phyloP scores from a whole-genome alignment of 768 basidiomycete species.

The Xerocomellus chrysenteron region DNA sequence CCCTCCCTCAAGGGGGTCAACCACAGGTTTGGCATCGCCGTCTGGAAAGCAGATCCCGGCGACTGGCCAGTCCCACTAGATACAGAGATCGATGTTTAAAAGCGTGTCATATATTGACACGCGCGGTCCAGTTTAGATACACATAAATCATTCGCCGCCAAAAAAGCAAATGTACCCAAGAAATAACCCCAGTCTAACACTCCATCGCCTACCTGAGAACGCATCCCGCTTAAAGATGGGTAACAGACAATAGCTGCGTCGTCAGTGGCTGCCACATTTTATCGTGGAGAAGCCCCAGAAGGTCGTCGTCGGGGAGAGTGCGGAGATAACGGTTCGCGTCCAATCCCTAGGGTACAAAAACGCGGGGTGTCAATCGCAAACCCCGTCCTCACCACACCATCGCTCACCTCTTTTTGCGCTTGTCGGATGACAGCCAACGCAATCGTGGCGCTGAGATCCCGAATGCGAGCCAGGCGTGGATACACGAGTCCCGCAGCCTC shows the following conservation, averaged over 20 bases:
- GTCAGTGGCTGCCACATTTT: constrained; percentile 41
- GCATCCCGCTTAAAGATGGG: background rate
- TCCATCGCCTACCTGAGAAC: background rate
- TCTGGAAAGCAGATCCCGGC: constrained; percentile 48
- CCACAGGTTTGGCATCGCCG: constrained; percentile 75
- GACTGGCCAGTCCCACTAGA: constrained; percentile 18
- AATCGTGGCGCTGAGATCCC: constrained; percentile 63
- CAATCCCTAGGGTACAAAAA: constrained; percentile 22
- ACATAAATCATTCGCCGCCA: background rate
- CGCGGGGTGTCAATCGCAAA: background rate
- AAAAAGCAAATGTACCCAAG: background rate
- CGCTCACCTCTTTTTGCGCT: constrained; percentile 61
- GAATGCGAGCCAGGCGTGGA: constrained; percentile 63
- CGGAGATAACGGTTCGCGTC: constrained; percentile 49
- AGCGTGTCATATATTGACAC: background rate
- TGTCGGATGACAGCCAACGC: constrained; percentile 61
- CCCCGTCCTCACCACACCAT: background rate
- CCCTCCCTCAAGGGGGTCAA: constrained; percentile 85
- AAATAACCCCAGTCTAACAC: background rate
- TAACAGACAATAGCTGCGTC: too few species aligned
- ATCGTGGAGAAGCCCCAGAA: constrained; percentile 49
- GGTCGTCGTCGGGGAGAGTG: constrained; percentile 44
- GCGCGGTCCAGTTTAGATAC: background rate
- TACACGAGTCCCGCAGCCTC: constrained; percentile 56
- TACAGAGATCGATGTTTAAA: constrained; percentile 31